phyloP scores from a whole-genome alignment of 495 filamentous ascomycete genomes.

The Aspergillus carlsbadensis region DNA sequence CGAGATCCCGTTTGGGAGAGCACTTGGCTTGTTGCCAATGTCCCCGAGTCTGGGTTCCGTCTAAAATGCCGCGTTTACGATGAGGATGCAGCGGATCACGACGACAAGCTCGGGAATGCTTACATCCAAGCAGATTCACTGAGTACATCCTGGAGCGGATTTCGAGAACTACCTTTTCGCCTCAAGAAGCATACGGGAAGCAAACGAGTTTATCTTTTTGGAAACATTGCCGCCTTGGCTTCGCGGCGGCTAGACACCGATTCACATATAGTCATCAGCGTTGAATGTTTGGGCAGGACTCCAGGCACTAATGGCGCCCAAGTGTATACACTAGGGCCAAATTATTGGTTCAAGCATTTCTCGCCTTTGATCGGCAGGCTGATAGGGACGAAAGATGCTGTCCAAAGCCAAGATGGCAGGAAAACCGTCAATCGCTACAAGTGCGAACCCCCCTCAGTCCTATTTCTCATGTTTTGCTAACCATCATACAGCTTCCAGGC shows the following conservation, averaged over 20 bases:
- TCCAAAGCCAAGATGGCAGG: conserved; percentile 44
- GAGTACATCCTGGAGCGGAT: conserved; percentile 63
- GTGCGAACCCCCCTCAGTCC: too few species aligned
- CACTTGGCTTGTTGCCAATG: conserved; percentile 84
- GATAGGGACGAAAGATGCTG: conserved; percentile 68
- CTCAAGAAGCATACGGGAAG: conserved; percentile 82
- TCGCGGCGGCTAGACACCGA: conserved; percentile 53
- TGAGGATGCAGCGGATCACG: conserved; percentile 82
- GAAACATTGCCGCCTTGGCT: conserved; percentile 59
- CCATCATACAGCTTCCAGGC: conserved; percentile 74
- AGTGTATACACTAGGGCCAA: conserved; percentile 74
- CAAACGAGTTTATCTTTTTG: conserved; percentile 77
- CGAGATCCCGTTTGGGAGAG: conserved; percentile 78
- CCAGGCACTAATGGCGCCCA: conserved; percentile 68
- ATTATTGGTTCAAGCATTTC: conserved; percentile 79
- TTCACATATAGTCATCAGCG: conserved; percentile 64
- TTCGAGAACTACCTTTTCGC: conserved; percentile 63
- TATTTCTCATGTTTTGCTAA: too few species aligned
- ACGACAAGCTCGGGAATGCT: conserved; percentile 84
- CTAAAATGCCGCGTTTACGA: conserved; percentile 83
- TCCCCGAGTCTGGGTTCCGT: conserved; percentile 73
- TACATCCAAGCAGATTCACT: conserved; percentile 61
- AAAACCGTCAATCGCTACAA: conserved; percentile 66
- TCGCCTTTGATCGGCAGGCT: conserved; percentile 86
- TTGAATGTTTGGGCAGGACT: conserved; percentile 73